Percentiles rank a stretch among this genome's conserved stretches.
These are phyloP conservation scores for Mucor indicus DNA, from an alignment of 371 early-diverging fungal genomes.

Conservation along the genomic window DNA sequence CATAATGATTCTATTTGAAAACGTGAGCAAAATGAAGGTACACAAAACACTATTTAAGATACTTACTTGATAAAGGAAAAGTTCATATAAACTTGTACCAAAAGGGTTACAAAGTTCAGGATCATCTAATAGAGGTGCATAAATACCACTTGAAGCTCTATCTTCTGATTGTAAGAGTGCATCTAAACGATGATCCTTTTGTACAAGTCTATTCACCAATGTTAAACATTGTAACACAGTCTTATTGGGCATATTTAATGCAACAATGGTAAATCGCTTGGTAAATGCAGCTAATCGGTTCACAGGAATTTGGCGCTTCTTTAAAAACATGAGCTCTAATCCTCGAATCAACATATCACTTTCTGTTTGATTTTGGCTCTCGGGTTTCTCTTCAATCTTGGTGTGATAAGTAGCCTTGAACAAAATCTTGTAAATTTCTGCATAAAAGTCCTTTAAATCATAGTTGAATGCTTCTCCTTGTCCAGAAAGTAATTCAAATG, in stretches of 20 bases:
- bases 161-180: constrained; percentile 82
- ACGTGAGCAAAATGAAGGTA: background rate
- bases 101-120: constrained; percentile 93
- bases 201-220: constrained; percentile 33
- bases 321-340: constrained; percentile 79
- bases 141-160: constrained; percentile 74
- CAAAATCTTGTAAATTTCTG: constrained; percentile 72
- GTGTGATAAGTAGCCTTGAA: constrained; percentile 68
- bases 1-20: constrained; percentile 68
- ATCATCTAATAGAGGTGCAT: constrained; percentile 79
- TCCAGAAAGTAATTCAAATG: constrained; percentile 81
- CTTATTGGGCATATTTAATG: constrained; percentile 51
- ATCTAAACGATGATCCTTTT: constrained; percentile 74
- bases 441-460: constrained; percentile 85
- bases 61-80: constrained; percentile 70
- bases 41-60: background rate
- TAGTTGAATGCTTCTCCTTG: constrained; percentile 88
- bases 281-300: constrained; percentile 71
- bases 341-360: constrained; percentile 75
- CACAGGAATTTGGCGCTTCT: constrained; percentile 73
- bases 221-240: constrained; percentile 33
- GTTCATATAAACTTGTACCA: constrained; percentile 84
- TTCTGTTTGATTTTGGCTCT: constrained; percentile 55
- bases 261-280: constrained; percentile 59
- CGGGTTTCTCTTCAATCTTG: constrained; percentile 54